phyloP scores from a whole-genome alignment of 257 asterid genomes.

The Solanum commersonii region DNA sequence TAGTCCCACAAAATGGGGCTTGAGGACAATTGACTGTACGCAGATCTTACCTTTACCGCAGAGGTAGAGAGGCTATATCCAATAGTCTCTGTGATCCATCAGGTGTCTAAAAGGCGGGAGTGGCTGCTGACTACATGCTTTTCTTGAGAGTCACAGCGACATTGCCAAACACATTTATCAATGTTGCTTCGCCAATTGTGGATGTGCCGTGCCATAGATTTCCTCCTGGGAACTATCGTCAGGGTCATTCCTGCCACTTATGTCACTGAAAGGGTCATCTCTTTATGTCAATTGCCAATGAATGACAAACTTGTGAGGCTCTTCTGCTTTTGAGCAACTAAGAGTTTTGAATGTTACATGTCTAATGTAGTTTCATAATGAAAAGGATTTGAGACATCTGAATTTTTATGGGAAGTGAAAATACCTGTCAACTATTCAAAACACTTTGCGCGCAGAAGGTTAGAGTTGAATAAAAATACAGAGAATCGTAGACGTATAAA shows the following conservation, averaged over 20 bases:
- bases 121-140: slow-evolving; percentile 81
- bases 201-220: slow-evolving; percentile 76
- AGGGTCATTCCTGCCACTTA: slow-evolving; percentile 92
- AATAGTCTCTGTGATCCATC: neutral
- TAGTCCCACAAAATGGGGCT: neutral
- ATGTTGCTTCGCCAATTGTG: slow-evolving; percentile 92
- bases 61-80: neutral
- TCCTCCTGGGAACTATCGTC: slow-evolving; percentile 72
- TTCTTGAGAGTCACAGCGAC: slow-evolving; percentile 93
- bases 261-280: slow-evolving; percentile 60
- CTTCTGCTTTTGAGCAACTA: neutral
- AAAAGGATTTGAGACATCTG: neutral
- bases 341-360: neutral
- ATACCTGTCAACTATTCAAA: neutral
- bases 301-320: neutral
- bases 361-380: neutral
- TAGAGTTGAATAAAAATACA: neutral
- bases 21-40: neutral
- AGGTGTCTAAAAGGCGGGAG: slow-evolving; percentile 66
- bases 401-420: neutral
- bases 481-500: too few relatives aligned
- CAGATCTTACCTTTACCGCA: neutral
- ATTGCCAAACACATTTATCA: slow-evolving; percentile 82
- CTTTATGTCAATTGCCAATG: neutral
- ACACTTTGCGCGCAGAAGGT: too few relatives aligned